phyloP scores from a whole-genome alignment of 495 filamentous ascomycete genomes.

The Daldinia bambusicola region DNA sequence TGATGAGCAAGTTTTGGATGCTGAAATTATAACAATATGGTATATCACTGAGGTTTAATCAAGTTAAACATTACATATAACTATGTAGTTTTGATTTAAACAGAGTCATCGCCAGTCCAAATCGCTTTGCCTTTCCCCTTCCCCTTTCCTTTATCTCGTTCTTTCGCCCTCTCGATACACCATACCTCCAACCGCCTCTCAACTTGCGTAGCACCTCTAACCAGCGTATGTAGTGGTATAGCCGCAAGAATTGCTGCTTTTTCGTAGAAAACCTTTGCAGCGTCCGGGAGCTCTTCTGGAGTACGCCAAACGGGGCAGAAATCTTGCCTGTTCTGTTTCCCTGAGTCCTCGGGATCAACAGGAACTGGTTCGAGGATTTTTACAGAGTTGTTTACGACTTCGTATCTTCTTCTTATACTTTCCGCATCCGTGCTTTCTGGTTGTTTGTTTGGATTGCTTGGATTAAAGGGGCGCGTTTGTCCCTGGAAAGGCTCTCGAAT shows the following conservation, averaged over 20 bases:
- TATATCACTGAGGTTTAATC: too few relatives aligned
- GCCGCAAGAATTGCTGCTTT: constrained; percentile 59
- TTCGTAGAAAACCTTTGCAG: constrained; percentile 65
- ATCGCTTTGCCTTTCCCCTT: constrained; percentile 35
- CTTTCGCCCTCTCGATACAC: constrained; percentile 53
- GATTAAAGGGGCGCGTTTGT: constrained; percentile 17
- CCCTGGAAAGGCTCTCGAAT: constrained; percentile 32
- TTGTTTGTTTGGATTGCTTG: background rate
- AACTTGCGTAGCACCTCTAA: constrained; percentile 60
- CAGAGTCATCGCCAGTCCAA: constrained; percentile 40
- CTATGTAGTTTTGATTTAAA: background rate
- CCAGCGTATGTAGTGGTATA: constrained; percentile 49
- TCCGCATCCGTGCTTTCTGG: background rate
- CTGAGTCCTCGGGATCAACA: constrained; percentile 41
- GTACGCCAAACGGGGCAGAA: constrained; percentile 67
- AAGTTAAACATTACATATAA: background rate
- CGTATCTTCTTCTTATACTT: constrained; percentile 18
- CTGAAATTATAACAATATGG: too few relatives aligned
- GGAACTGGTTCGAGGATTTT: constrained; percentile 33
- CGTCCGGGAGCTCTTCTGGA: constrained; percentile 65
- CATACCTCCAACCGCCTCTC: constrained; percentile 64
- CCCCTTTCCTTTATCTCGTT: constrained; percentile 46
- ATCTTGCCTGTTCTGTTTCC: constrained; percentile 61
- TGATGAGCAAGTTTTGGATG: too few relatives aligned
- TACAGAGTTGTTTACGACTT: constrained; percentile 23